A percentile compares a stretch with the other conserved stretches of the same genome.
phyloP scores from a whole-genome alignment of 2,329 filamentous ascomycete species.

The Fusarium stilboides region DNA sequence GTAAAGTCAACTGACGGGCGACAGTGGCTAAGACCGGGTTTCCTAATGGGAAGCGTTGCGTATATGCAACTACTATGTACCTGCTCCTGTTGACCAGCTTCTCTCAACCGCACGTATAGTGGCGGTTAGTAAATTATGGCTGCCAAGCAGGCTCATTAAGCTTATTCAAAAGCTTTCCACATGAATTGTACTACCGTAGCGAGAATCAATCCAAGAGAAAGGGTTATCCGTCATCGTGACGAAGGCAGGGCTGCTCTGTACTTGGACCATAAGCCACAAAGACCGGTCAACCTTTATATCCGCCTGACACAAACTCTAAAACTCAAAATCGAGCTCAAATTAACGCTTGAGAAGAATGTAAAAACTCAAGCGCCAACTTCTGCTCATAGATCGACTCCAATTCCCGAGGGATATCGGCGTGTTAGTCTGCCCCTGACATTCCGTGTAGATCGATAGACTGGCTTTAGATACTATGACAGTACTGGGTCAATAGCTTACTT shows the following conservation, averaged over 20 bases:
- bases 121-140: no score
- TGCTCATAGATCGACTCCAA: not conserved
- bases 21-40: not conserved
- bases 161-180: no score
- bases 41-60: no score
- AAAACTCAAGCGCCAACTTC: not conserved
- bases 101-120: no score
- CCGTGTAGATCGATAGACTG: not conserved
- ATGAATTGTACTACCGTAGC: not conserved
- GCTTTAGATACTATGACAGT: not conserved
- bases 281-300: not conserved
- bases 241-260: not conserved
- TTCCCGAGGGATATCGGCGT: not conserved
- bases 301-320: constrained; percentile 1
- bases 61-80: no score
- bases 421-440: not conserved
- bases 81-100: no score
- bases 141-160: no score
- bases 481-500: not conserved
- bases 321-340: constrained; percentile 6
- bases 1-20: not conserved
- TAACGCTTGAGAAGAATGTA: not conserved
- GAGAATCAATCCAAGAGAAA: not conserved
- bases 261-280: not conserved
- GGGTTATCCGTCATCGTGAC: not conserved